Conservation (phyloP, 148 eudicot genomes). For the Rhododendron griersonianum region DNA sequence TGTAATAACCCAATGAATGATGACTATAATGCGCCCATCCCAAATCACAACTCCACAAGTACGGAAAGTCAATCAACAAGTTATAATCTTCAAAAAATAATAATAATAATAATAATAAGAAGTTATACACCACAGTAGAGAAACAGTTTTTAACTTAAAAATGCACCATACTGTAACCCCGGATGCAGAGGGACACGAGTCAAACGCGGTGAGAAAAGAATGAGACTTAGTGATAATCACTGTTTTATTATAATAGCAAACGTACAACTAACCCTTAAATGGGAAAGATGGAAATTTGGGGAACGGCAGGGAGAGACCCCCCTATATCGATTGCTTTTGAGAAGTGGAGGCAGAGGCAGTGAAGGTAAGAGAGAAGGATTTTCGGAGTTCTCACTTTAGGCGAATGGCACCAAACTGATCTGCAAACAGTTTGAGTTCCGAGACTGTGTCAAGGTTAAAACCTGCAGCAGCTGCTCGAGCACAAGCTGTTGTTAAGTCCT, state of each 20-base stretch:
- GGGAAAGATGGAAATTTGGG: background rate
- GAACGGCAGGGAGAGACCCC: background rate
- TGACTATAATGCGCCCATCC: background rate
- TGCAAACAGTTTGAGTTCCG: conserved; percentile 83
- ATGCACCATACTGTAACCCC: background rate
- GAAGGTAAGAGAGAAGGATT: conserved; percentile 4
- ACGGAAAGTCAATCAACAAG: background rate
- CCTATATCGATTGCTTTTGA: background rate
- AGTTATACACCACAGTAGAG: background rate
- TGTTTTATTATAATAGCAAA: background rate
- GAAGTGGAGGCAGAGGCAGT: background rate
- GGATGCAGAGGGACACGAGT: background rate
- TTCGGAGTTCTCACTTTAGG: conserved; percentile 51
- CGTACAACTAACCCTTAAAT: background rate
- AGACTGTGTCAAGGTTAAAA: conserved; percentile 55
- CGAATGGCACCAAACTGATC: conserved; percentile 84
- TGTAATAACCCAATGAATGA: background rate
- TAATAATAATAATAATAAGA: background rate
- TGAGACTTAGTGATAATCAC: background rate
- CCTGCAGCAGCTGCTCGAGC: conserved; percentile 87
- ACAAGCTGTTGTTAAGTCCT: conserved; percentile 72
- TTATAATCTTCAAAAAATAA: too few relatives aligned
- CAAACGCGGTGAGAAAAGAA: background rate
- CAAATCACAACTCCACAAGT: background rate
- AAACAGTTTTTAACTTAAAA: background rate